These are phyloP conservation scores for Diaporthe eres DNA, from an alignment of 2,329 filamentous ascomycete species.

Conservation along the genomic window DNA sequence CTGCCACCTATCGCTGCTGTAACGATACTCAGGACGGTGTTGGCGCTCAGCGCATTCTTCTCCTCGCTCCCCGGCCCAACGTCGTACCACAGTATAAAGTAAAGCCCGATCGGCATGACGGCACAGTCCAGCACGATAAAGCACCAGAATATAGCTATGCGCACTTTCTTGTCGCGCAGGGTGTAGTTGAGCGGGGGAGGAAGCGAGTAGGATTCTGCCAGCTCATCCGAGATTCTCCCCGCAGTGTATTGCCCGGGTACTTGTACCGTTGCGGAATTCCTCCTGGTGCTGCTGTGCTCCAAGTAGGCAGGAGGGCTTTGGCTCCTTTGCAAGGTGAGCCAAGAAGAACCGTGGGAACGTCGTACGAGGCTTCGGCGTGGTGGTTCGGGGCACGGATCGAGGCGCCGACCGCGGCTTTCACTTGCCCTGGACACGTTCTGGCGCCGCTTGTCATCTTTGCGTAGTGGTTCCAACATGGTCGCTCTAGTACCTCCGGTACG, in stretches of 20 bases:
- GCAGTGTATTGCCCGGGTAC: not conserved
- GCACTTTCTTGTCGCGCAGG: conserved; percentile 54
- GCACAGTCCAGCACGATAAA: conserved; percentile 63
- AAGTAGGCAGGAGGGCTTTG: not conserved
- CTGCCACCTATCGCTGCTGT: conserved; percentile 65
- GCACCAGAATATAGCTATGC: conserved; percentile 60
- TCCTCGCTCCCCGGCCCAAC: conserved; percentile 39
- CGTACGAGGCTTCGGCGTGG: not conserved
- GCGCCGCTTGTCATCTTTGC: too few relatives aligned
- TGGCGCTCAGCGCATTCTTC: conserved; percentile 45
- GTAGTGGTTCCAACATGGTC: too few relatives aligned
- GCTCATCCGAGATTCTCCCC: not conserved
- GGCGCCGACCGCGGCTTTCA: not conserved
- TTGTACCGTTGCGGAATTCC: not conserved
- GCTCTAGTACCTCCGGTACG: too few relatives aligned
- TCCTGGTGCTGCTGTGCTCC: not conserved
- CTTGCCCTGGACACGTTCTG: not conserved
- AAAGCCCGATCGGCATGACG: conserved; percentile 66
- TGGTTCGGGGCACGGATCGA: not conserved
- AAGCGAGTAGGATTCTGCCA: not conserved
- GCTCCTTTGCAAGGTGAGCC: not conserved
- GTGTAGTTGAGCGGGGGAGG: conserved; percentile 51
- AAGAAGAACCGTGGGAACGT: not conserved
- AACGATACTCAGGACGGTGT: conserved; percentile 64
- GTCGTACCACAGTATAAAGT: conserved; percentile 52